These are phyloP conservation scores for Chaetomium tenue DNA, from an alignment of 495 filamentous ascomycete genomes.

Conservation along the genomic window DNA sequence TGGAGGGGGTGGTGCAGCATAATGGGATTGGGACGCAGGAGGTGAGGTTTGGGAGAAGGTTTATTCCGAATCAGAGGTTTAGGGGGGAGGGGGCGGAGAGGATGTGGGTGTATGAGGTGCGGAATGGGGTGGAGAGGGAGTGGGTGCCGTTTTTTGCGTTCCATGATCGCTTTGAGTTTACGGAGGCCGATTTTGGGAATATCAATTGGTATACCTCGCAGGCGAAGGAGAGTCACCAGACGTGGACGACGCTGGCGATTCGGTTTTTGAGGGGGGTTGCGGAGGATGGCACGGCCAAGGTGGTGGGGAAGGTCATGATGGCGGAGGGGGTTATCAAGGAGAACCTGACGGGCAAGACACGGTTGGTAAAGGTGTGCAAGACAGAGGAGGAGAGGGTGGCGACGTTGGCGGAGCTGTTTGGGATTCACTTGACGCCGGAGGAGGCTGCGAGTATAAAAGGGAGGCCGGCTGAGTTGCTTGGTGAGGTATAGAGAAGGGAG, in stretches of 20 bases:
- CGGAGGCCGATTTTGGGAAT: slow-evolving; percentile 59
- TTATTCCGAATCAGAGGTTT: slow-evolving; percentile 48
- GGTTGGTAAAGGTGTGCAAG: slow-evolving; percentile 48
- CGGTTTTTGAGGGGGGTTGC: slow-evolving; percentile 51
- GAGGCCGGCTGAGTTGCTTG: slow-evolving; percentile 45
- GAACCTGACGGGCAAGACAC: slow-evolving; percentile 57
- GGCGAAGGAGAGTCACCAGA: slow-evolving; percentile 49
- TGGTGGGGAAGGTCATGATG: slow-evolving; percentile 62
- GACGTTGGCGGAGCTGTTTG: slow-evolving; percentile 56
- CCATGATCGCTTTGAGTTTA: slow-evolving; percentile 56
- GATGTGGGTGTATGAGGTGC: slow-evolving; percentile 64
- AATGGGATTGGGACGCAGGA: slow-evolving; percentile 51
- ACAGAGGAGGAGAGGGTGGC: slow-evolving; percentile 52
- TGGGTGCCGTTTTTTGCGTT: slow-evolving; percentile 64
- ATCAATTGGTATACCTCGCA: slow-evolving; percentile 57
- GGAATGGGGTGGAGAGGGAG: slow-evolving; percentile 41
- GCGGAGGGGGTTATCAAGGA: slow-evolving; percentile 55
- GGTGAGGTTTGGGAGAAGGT: slow-evolving; percentile 48
- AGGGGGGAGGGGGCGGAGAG: slow-evolving; percentile 39
- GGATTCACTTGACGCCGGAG: slow-evolving; percentile 51
- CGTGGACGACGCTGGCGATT: slow-evolving; percentile 51
- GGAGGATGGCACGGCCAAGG: slow-evolving; percentile 32
- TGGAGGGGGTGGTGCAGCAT: slow-evolving; percentile 37
- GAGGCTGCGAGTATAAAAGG: slow-evolving; percentile 53
- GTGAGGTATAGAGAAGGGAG: not conserved